phyloP scores from a whole-genome alignment of 2,329 filamentous ascomycete genomes.

The Trichoderma aggressivum region DNA sequence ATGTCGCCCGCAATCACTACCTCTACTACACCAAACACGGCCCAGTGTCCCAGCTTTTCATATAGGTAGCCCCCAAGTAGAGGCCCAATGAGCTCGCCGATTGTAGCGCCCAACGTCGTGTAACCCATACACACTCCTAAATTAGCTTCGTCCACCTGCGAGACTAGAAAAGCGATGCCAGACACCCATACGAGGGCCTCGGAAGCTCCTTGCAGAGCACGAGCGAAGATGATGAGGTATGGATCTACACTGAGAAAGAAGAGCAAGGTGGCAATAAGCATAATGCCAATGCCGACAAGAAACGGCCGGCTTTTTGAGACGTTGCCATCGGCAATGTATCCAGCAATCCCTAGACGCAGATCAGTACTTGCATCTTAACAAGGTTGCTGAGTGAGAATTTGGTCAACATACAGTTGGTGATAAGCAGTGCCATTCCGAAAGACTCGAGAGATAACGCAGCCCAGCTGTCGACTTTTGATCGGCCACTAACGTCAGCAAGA shows the following conservation, averaged over 20 bases:
- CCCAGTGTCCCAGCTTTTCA: constrained; percentile 14
- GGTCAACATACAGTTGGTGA: constrained; percentile 4
- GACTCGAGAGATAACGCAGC: constrained; percentile 15
- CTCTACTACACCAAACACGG: constrained; percentile 11
- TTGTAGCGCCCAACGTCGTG: constrained; percentile 11
- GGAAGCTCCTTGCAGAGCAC: constrained; percentile 14
- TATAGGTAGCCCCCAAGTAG: constrained; percentile 13
- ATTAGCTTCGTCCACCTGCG: constrained; percentile 16
- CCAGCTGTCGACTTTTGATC: constrained; percentile 12
- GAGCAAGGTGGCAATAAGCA: constrained; percentile 15
- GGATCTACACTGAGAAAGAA: constrained; percentile 13
- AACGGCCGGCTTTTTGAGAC: constrained; percentile 17
- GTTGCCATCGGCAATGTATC: constrained; percentile 14
- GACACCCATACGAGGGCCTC: constrained; percentile 18
- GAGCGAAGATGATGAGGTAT: constrained; percentile 15
- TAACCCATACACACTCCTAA: constrained; percentile 17
- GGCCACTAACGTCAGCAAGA: neutral
- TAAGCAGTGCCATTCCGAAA: constrained; percentile 15
- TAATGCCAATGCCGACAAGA: constrained; percentile 9
- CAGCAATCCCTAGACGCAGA: constrained; percentile 10
- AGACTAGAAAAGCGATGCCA: constrained; percentile 13
- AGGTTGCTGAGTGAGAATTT: neutral
- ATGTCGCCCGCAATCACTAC: neutral
- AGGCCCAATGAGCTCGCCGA: constrained; percentile 15
- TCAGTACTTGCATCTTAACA: neutral